Conservation (phyloP, 805 yeast species). For the Metschnikowia henanensis region DNA sequence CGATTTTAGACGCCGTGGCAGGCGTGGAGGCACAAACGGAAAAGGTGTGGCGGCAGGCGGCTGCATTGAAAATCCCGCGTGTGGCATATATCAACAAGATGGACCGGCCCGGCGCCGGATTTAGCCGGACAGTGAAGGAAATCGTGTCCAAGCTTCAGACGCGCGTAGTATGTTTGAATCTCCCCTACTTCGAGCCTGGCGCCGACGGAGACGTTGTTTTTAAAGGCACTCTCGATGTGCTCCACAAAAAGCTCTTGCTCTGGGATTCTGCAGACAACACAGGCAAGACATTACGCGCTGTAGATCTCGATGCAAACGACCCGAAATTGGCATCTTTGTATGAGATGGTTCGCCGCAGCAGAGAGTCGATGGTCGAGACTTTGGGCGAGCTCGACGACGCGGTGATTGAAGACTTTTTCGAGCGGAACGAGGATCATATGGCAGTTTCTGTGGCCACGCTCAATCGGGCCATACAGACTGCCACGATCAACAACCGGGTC, state of each 20-base stretch:
- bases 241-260: constrained; percentile 56
- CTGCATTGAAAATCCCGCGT: constrained; percentile 63
- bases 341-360: constrained; percentile 52
- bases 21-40: constrained; percentile 99
- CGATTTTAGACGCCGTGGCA: constrained; percentile 92
- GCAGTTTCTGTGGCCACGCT: constrained; percentile 55
- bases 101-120: constrained; percentile 97
- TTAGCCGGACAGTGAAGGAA: constrained; percentile 84
- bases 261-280: constrained; percentile 48
- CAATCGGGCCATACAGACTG: constrained; percentile 58
- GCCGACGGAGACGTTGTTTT: constrained; percentile 43
- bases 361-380: constrained; percentile 81
- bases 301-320: constrained; percentile 37
- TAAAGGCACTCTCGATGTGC: constrained; percentile 73
- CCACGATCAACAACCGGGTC: constrained; percentile 57
- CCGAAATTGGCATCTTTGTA: constrained; percentile 21
- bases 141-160: constrained; percentile 75
- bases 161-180: constrained; percentile 67
- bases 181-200: constrained; percentile 61
- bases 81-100: constrained; percentile 87
- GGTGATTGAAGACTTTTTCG: constrained; percentile 75
- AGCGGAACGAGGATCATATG: constrained; percentile 66
- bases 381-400: constrained; percentile 80
- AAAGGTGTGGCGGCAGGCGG: constrained; percentile 92
- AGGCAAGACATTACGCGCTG: constrained; percentile 53